Evolutionary conservation across 2,329 filamentous ascomycete genomes (phyloP).

Genomic region (Scorias spongiosa): DNA sequence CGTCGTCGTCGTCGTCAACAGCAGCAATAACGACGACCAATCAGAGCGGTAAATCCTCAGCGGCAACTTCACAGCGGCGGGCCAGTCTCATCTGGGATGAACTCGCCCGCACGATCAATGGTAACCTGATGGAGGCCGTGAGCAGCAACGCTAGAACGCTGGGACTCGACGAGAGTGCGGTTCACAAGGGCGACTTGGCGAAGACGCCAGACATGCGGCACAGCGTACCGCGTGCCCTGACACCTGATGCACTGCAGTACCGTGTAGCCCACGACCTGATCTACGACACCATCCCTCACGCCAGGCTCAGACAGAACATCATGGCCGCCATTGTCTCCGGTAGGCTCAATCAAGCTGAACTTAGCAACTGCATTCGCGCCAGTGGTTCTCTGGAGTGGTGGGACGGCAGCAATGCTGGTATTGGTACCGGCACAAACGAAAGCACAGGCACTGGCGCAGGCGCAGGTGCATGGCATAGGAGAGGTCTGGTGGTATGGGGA

Average conservation of each 20-base stretch:
- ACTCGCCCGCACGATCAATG: constrained; percentile 17
- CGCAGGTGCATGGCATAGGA: constrained; percentile 11
- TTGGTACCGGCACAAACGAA: no score
- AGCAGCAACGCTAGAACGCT: constrained; percentile 12
- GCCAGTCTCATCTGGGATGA: constrained; percentile 11
- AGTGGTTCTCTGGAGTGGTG: constrained; percentile 11
- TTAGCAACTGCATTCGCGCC: constrained; percentile 10
- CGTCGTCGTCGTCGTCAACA: no score
- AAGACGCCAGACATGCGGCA: constrained; percentile 6
- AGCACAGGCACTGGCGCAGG: no score
- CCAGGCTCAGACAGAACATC: constrained; percentile 15
- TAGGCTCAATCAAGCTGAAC: constrained; percentile 11
- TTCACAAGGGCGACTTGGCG: constrained; percentile 7
- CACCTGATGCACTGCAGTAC: constrained; percentile 14
- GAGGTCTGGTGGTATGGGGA: constrained; percentile 24
- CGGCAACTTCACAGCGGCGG: neutral
- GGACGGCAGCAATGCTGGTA: neutral
- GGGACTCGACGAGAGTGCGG: constrained; percentile 7
- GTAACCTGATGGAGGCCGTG: constrained; percentile 15
- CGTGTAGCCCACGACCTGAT: constrained; percentile 15
- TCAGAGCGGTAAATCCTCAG: constrained; percentile 1
- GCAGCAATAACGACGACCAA: neutral
- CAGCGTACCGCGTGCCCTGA: constrained; percentile 9
- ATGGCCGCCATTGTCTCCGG: constrained; percentile 11
- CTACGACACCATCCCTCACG: constrained; percentile 16